phyloP scores from a whole-genome alignment of 2,329 filamentous ascomycete species.

The Grosmannia clavigera region DNA sequence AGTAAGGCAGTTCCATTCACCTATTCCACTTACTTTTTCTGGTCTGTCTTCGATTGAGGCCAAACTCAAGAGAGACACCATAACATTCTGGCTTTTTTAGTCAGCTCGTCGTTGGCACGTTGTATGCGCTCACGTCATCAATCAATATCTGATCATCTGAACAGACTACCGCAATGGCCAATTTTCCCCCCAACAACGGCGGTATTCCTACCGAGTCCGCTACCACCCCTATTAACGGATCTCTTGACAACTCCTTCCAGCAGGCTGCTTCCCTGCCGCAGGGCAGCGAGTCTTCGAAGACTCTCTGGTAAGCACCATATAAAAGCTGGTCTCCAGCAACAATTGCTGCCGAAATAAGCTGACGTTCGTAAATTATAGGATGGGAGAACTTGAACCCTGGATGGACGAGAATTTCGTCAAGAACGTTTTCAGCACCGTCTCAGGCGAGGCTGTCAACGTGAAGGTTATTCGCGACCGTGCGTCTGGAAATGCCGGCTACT shows the following conservation, averaged over 20 bases:
- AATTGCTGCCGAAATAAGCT: neutral
- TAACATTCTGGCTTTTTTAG: neutral
- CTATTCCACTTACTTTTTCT: neutral
- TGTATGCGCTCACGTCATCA: neutral
- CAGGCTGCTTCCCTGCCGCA: conserved; percentile 12
- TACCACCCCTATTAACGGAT: conserved; percentile 18
- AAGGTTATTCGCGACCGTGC: conserved; percentile 99
- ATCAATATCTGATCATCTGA: neutral
- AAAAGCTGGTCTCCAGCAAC: too few relatives aligned
- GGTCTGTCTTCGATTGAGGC: neutral
- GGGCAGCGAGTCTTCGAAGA: conserved; percentile 38
- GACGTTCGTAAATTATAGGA: conserved; percentile 44
- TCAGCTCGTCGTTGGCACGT: neutral
- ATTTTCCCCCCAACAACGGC: conserved; percentile 11
- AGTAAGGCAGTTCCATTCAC: neutral
- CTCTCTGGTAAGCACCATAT: conserved; percentile 35
- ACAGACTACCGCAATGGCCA: conserved; percentile 10
- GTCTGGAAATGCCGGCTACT: conserved; percentile 96
- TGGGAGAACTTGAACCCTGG: conserved; percentile 98
- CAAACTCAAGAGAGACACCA: neutral
- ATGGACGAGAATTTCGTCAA: conserved; percentile 99
- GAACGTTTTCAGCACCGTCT: conserved; percentile 75
- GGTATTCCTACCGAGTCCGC: conserved; percentile 11
- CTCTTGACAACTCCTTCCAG: conserved; percentile 15
- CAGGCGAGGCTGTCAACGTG: conserved; percentile 91